Evolutionary conservation across 306 rosid species (phyloP).

Genomic region (Mimosa pudica): DNA sequence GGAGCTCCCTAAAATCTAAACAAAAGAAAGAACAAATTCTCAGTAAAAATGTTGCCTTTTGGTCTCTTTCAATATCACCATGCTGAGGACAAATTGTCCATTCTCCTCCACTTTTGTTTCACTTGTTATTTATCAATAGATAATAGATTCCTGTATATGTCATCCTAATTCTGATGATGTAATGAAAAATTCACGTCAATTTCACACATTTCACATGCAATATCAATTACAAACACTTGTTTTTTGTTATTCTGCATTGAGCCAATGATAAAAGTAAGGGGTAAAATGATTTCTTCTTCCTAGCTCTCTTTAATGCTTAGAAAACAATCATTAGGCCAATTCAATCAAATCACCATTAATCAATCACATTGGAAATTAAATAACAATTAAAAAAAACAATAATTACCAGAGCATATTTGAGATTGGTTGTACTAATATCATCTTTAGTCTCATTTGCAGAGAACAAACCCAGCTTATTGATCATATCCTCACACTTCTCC

Average conservation of each 20-base stretch:
- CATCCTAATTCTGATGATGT: neutral
- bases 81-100: neutral
- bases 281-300: neutral
- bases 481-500: constrained; percentile 81
- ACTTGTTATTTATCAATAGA: neutral
- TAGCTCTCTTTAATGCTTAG: neutral
- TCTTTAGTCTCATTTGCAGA: constrained; percentile 90
- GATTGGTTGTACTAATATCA: constrained; percentile 80
- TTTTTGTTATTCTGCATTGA: neutral
- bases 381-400: neutral
- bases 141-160: neutral
- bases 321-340: neutral
- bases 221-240: neutral
- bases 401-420: constrained; percentile 81
- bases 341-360: neutral
- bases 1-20: neutral
- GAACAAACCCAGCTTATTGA: constrained; percentile 75
- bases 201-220: neutral
- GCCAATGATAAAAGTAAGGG: neutral
- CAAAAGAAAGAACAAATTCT: neutral
- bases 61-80: neutral
- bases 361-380: neutral
- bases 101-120: neutral
- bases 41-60: neutral
- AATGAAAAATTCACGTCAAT: neutral